These are phyloP conservation scores for Eremothecium sinecaudum DNA, from an alignment of 1,139 yeast species.

Conservation along the genomic window DNA sequence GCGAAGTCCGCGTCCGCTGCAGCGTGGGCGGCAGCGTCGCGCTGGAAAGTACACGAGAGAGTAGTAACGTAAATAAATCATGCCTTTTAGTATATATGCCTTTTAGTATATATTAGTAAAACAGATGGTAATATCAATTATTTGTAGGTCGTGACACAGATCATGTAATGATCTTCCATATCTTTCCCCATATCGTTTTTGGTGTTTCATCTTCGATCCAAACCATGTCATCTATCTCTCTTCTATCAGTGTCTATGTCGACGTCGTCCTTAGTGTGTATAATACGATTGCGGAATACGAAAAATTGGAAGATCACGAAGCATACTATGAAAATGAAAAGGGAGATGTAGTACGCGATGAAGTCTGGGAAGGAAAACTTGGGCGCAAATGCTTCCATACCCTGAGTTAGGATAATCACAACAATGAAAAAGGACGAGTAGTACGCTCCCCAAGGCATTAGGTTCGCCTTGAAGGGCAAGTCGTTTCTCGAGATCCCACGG, in stretches of 20 bases:
- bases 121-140: too few relatives aligned
- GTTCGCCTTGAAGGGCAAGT: slow-evolving; percentile 60
- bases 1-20: too few relatives aligned
- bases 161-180: too few relatives aligned
- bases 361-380: slow-evolving; percentile 41
- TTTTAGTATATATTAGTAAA: too few relatives aligned
- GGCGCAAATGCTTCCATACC: slow-evolving; percentile 46
- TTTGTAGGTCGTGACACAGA: too few relatives aligned
- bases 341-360: slow-evolving; percentile 62
- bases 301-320: slow-evolving; percentile 44
- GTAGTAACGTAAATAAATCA: too few relatives aligned
- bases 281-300: slow-evolving; percentile 34
- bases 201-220: slow-evolving; percentile 45
- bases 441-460: slow-evolving; percentile 59
- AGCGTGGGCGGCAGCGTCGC: too few relatives aligned
- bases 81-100: too few relatives aligned
- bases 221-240: slow-evolving; percentile 44
- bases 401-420: slow-evolving; percentile 54
- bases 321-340: slow-evolving; percentile 45
- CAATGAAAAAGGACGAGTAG: slow-evolving; percentile 40
- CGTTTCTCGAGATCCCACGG: slow-evolving; percentile 53
- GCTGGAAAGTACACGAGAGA: too few relatives aligned
- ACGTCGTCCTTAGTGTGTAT: slow-evolving; percentile 44
- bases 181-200: slow-evolving; percentile 43
- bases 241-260: slow-evolving; percentile 53